Base-by-base conservation (phyloP, 345 rosid species). In the Eucalyptus cloeziana region DNA sequence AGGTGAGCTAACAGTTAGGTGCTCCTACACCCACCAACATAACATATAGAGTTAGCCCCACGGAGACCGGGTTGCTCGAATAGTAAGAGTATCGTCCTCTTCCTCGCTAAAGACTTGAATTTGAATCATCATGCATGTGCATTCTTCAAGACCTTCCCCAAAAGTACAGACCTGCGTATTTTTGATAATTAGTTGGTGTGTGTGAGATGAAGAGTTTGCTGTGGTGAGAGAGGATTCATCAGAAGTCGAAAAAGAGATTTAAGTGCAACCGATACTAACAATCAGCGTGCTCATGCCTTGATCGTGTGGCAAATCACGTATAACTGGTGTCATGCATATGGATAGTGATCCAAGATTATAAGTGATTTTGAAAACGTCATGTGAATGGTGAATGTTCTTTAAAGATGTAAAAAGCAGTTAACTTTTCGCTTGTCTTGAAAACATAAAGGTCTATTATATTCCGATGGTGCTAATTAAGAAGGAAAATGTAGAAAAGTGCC, bases 271-370 rank as follows among this genome's bases (percentile, higher is more conserved):
- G 5, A 40, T 76, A 76, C 0, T 3, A 15, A 76, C 45, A 19
- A 37, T 19, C 7, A 37, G 4, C 10, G 8, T 6, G 8, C 14
- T 71, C 83, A 19, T 21, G 15, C 3, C 5, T 71, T 19, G 45
- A 37, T 19, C 37, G 45, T 2, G 4, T 0, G 81, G 44, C 44
- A 33, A 69, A 69, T 33, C 2, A 17, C 0, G 21, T 17, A 33
- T 33, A 6, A 1, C 2, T 69, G 0, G 2, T 16, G 25, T 37
- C 2, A 2, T 21, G 40, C 1, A 10, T 9, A 31, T 1, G 22
- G 2, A 33, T 0, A 1, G 4, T 9, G 13, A 40, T 8, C 43
- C 13, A 4, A 69, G 1, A 19, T 11, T 71, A 17, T 17, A 71
- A 71, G 45, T 37, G 45, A 37, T 21, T 37, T 69, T 5, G 44